Base-by-base conservation (phyloP, 768 basidiomycete species). In the Tylopilus balloui region DNA sequence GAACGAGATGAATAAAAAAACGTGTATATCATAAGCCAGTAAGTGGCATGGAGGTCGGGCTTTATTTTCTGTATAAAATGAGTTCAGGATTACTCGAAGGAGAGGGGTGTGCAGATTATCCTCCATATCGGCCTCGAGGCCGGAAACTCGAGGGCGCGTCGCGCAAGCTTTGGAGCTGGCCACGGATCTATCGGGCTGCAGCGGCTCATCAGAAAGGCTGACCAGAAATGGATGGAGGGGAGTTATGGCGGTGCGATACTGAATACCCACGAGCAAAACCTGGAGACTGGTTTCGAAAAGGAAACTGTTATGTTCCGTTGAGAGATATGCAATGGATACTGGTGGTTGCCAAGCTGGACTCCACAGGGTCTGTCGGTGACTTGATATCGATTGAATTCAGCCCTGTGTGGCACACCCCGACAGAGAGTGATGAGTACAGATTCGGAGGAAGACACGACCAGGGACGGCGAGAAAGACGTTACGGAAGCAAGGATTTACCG, bases 291-390 rank as follows among this genome's bases (percentile, higher is more conserved):
- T n/a, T 43, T 45, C 21, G 3, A 28, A 53, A 50, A 42, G 36
- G 42, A 12, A 46, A 27, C 4, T 1, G 11, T 9, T 9, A 40
- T 37, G 39, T 38, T 49, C 40, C 34, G 29, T 52, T 32, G 7
- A 39, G n/a, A 34, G 9, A 43, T 24, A 24, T 19, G 32, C 31
- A 15, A n/a, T 15, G 24, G 0, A 7, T 31, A 21, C 1, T 32
- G 23, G 21, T 25, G 49, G 34, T 49, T 56, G 61, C 44, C 32
- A 49, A 8, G 31, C 5, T 1, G 10, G 21, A 28, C 25, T 34
- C 45, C 50, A 37, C 54, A 47, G 61, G 35, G 1, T 19, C 3
- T 20, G 17, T 53, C 60, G 47, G 58, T 6, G 7, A 39, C 20
- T 23, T 42, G 15, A n/a, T 34, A 35, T 23, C 4, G 37, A 36